Conservation (phyloP, 257 asterid species). For the Haberlea rhodopensis region DNA sequence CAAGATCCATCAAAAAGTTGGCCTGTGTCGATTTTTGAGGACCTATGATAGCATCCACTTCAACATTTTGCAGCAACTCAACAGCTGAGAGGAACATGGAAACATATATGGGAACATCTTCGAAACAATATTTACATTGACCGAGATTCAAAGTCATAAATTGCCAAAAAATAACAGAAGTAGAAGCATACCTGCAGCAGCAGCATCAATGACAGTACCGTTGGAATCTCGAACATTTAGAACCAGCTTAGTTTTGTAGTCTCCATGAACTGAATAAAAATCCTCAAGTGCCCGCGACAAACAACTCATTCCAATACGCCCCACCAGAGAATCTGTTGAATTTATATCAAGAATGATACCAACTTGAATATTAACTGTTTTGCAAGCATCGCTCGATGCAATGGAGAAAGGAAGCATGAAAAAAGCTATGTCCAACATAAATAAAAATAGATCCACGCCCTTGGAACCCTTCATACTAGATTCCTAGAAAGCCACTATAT, state of each 20-base stretch:
- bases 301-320: neutral
- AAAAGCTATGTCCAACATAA: conserved; percentile 1
- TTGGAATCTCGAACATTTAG: conserved; percentile 1
- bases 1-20: conserved; percentile 40
- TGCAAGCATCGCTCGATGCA: neutral
- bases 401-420: conserved; percentile 20
- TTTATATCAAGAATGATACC: conserved; percentile 34
- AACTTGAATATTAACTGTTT: conserved; percentile 24
- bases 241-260: conserved; percentile 2
- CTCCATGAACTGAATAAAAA: conserved; percentile 1
- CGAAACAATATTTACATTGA: neutral
- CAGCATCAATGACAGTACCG: conserved; percentile 8
- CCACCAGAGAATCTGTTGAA: conserved; percentile 9
- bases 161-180: neutral
- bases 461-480: neutral
- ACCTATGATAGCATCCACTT: conserved; percentile 47
- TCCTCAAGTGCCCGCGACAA: conserved; percentile 2
- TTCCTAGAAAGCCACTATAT: conserved; percentile 6
- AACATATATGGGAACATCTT: neutral
- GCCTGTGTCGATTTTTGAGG: conserved; percentile 43
- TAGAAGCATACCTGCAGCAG: neutral
- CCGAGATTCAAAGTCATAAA: neutral
- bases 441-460: conserved; percentile 17
- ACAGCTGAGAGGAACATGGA: conserved; percentile 35
- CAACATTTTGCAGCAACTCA: conserved; percentile 32